phyloP scores from a whole-genome alignment of 1,284 basidiomycete genomes.

The Marasmius oreades region DNA sequence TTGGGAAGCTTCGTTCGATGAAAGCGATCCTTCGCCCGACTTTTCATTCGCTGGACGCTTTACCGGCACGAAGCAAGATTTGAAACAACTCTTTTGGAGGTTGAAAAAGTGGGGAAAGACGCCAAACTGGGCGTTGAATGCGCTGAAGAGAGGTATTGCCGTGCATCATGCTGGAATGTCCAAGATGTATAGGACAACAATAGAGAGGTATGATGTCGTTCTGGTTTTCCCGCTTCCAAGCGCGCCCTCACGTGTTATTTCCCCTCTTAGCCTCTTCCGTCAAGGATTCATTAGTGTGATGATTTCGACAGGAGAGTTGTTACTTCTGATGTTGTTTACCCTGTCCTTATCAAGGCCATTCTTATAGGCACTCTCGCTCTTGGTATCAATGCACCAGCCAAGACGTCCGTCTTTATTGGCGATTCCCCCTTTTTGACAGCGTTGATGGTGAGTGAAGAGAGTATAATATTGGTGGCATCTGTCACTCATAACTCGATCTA shows the following conservation, averaged over 20 bases:
- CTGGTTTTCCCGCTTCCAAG: not conserved
- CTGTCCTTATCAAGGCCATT: too few relatives aligned
- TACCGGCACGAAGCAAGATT: slow-evolving; percentile 41
- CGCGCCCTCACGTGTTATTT: not conserved
- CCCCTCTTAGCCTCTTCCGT: slow-evolving; percentile 47
- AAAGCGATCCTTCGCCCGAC: slow-evolving; percentile 46
- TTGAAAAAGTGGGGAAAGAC: slow-evolving; percentile 33
- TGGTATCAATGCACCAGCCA: slow-evolving; percentile 71
- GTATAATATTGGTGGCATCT: not conserved
- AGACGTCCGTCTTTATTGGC: slow-evolving; percentile 62
- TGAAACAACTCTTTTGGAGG: slow-evolving; percentile 45
- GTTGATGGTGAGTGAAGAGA: slow-evolving; percentile 43
- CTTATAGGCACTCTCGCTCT: slow-evolving; percentile 58
- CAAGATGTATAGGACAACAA: slow-evolving; percentile 51
- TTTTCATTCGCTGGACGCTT: slow-evolving; percentile 54
- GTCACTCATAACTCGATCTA: slow-evolving; percentile 4
- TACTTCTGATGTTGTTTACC: not conserved
- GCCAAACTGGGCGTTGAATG: slow-evolving; percentile 43
- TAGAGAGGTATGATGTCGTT: slow-evolving; percentile 48
- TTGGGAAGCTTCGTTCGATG: slow-evolving; percentile 5
- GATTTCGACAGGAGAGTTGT: slow-evolving; percentile 51
- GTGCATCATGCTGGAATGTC: slow-evolving; percentile 72
- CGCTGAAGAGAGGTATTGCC: slow-evolving; percentile 57
- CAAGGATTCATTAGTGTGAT: slow-evolving; percentile 59
- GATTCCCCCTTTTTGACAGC: slow-evolving; percentile 67